Evolutionary conservation across 2,329 filamentous ascomycete genomes (phyloP).

Genomic region (Trichophyton rubrum): DNA sequence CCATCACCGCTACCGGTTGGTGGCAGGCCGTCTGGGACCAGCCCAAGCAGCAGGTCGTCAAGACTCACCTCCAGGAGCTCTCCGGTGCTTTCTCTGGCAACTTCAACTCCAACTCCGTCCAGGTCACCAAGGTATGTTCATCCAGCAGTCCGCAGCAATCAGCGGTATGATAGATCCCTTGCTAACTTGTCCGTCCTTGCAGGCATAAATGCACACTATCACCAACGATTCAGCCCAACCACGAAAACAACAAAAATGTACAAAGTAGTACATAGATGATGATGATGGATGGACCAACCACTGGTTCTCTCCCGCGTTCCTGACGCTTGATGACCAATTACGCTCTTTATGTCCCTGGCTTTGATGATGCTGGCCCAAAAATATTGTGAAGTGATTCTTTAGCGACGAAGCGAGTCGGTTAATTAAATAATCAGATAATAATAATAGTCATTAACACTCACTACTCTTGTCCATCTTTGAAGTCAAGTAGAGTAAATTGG

Average conservation of each 20-base stretch:
- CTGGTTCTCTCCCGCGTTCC: neutral
- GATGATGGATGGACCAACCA: neutral
- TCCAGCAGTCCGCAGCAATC: neutral
- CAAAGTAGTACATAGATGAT: neutral
- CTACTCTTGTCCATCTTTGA: neutral
- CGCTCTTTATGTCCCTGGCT: neutral
- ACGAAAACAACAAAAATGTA: neutral
- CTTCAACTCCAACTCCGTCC: slow-evolving; percentile 18
- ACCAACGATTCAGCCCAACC: neutral
- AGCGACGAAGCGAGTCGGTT: neutral
- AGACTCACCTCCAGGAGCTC: slow-evolving; percentile 15
- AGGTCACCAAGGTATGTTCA: slow-evolving; percentile 4
- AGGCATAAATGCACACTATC: neutral
- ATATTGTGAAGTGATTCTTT: neutral
- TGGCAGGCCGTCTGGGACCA: slow-evolving; percentile 28
- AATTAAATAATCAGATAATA: neutral
- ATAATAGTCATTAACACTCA: neutral
- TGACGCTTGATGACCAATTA: neutral
- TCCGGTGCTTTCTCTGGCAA: slow-evolving; percentile 14
- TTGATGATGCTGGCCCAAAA: neutral
- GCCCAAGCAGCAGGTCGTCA: slow-evolving; percentile 16
- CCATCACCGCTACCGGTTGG: slow-evolving; percentile 21
- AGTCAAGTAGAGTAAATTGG: neutral
- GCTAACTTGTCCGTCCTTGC: neutral
- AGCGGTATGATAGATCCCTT: neutral